phyloP scores from a whole-genome alignment of 75 land plant species.

The Gnetum montanum region DNA sequence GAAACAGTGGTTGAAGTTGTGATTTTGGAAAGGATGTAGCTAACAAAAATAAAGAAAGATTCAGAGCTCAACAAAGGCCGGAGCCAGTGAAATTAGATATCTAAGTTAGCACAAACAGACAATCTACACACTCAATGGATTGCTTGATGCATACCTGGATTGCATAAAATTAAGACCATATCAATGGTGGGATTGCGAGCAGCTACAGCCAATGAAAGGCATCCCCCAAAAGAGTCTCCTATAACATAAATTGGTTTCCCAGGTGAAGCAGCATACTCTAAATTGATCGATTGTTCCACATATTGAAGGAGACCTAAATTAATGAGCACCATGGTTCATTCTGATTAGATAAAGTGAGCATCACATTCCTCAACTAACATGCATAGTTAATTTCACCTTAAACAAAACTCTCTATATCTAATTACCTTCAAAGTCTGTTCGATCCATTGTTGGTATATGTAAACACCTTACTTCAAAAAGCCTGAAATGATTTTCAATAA shows the following conservation, averaged over 20 bases:
- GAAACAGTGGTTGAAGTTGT: slow-evolving; percentile 73
- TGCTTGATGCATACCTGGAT: slow-evolving; percentile 78
- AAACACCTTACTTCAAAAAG: slow-evolving; percentile 88
- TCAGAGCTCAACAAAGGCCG: not conserved
- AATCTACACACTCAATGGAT: not conserved
- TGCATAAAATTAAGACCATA: slow-evolving; percentile 52
- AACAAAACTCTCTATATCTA: no score
- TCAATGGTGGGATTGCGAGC: slow-evolving; percentile 84
- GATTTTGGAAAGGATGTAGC: slow-evolving; percentile 76
- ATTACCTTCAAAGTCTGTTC: slow-evolving; percentile 89
- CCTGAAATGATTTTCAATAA: slow-evolving; percentile 25
- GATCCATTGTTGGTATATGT: slow-evolving; percentile 78
- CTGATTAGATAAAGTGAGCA: not conserved
- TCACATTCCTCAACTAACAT: not conserved
- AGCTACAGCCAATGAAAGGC: slow-evolving; percentile 85
- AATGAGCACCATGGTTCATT: slow-evolving; percentile 3
- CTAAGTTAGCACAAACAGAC: not conserved
- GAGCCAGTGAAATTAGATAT: no score
- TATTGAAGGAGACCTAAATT: slow-evolving; percentile 51
- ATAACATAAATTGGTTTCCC: slow-evolving; percentile 79
- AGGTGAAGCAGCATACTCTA: slow-evolving; percentile 41
- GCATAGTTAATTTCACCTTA: no score
- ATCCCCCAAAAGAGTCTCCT: slow-evolving; percentile 94
- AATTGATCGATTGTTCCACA: slow-evolving; percentile 48
- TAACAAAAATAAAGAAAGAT: slow-evolving; percentile 11